Evolutionary conservation across 371 early-diverging fungal species (phyloP), one percentile per base, ranked within the genome.

Genomic region (Saksenaea oblongispora): DNA sequence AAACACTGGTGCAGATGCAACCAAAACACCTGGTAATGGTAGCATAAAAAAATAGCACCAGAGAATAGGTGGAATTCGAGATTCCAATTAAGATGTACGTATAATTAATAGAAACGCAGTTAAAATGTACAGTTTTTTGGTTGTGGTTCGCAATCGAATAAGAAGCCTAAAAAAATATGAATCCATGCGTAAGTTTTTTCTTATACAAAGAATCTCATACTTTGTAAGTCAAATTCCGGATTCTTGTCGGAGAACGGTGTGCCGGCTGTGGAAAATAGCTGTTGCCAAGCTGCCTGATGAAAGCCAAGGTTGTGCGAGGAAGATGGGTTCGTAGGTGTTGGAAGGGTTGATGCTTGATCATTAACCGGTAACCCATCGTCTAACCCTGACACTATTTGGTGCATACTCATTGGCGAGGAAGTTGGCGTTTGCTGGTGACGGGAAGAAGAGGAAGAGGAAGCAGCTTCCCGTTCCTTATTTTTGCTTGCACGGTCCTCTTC

Each of bases 201-300:
- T 39, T 39, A 36, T 13, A 11, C 18, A 47, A n/a, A 2, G 1
- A 0, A 18, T n/a, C 10, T n/a, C 36, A 57, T 60, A 69, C 69
- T 60, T 69, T 63, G 64, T 34, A 61, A 57, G 56, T 64, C 64
- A 57, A 42, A 41, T 18, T 61, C 59, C 41, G 39, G 69, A 1
- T 68, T 37, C 54, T 69, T 68, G n/a, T 57, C 64, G 1, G 70
- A 54, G 59, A 78, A 75, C 1, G 78, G 73, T 24, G 71, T 64
- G 7, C 75, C 78, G 5, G 73, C 67, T n/a, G 71, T 68, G 15
- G 75, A 70, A 44, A 78, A 78, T 1, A 78, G 47, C 31, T 78
- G 69, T 47, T 75, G 78, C 78, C 78, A 78, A 8, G 78, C 66
- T 3, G 67, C 70, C 55, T 74, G 51, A 11, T 47, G 51, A 2